Percentiles rank a stretch among this genome's conserved stretches.
phyloP scores from a whole-genome alignment of 176 grass and related monocot genomes.

The Puccinellia tenuiflora region DNA sequence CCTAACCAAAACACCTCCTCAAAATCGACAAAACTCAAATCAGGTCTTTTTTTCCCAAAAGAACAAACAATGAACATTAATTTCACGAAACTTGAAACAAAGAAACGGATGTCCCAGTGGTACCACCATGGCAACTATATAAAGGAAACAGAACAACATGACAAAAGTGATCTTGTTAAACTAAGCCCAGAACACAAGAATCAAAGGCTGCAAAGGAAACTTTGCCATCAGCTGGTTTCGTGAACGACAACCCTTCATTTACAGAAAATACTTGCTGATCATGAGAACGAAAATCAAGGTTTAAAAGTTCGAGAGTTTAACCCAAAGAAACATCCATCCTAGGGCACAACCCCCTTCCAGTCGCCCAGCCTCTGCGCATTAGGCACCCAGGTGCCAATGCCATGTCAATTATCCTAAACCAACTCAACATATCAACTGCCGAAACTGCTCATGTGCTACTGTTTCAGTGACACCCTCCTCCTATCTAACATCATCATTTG shows the following conservation, averaged over 20 bases:
- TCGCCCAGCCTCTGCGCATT: background rate
- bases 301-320: background rate
- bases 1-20: too few relatives aligned
- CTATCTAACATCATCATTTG: background rate
- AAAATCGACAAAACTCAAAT: background rate
- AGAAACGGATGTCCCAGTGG: background rate
- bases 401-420: constrained; percentile 8
- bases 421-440: background rate
- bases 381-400: background rate
- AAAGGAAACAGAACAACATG: background rate
- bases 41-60: background rate
- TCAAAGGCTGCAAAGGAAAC: background rate
- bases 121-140: background rate
- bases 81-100: background rate
- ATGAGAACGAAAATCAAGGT: background rate
- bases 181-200: background rate
- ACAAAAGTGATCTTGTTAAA: too few relatives aligned
- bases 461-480: background rate
- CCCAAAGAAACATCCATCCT: background rate
- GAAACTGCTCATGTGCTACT: background rate
- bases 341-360: background rate
- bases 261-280: background rate
- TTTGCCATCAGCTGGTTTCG: background rate
- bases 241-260: background rate
- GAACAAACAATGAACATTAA: background rate